Base-by-base conservation (phyloP, 306 rosid species). In the Ormosia emarginata region DNA sequence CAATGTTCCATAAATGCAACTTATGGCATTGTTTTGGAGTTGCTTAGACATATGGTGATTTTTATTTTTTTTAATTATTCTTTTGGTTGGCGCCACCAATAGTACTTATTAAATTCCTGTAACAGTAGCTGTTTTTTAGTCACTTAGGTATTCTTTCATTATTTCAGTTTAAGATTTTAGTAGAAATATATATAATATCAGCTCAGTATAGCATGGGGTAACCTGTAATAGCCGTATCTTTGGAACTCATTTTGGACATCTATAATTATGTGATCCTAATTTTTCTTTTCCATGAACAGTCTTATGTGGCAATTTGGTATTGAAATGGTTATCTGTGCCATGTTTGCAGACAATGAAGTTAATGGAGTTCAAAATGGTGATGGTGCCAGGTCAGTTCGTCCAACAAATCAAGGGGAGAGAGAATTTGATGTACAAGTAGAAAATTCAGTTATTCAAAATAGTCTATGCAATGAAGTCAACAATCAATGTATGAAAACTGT, bases 311-410 rank as follows among this genome's bases (percentile, higher is more conserved):
- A 53, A 39, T 46, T 56, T 79, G 8, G 55, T 56, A 69, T 56
- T 83, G 67, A 82, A 69, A 67, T 70, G 64, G 37, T 72, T 50
- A 62, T 73, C 69, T 80, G 14, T 76, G 65, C 4, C 67, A 50
- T 79, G 36, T 30, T 80, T 83, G 73, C 88, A 88, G 91, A 76
- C 18, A 39, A 41, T 74, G 78, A 83, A 67, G 74, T 58, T 41
- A 83, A 64, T 36, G 83, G 37, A 67, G 87, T 39, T 78, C 80
- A 78, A 81, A 80, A 79, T 36, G 87, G 79, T 8, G 79, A 77
- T 49, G 72, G 58, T 59, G 46, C n/a, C 10, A 47, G 17, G 46
- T 65, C 75, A 15, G 78, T 39, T 79, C 52, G 17, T 69, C 64
- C 57, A 70, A 49, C 57, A 58, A 41, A 33, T 57, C 44, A 14